Base-by-base conservation (phyloP, 2,329 filamentous ascomycete species). In the Graphium sp. region DNA sequence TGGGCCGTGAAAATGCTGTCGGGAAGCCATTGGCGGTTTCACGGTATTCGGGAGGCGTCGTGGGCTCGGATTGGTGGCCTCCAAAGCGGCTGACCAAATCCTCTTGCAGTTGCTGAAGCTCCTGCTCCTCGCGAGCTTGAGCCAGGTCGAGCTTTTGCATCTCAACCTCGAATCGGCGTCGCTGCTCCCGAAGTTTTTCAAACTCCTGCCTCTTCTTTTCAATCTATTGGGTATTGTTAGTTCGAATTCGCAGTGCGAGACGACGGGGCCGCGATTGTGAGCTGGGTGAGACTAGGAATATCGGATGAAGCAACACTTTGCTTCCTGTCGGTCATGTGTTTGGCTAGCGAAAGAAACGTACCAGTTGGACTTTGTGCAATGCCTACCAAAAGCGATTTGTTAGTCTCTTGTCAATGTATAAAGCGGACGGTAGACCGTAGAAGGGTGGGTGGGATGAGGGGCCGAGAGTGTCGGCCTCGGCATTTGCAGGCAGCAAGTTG, bases 151-250 rank as follows among this genome's bases (percentile, higher is more conserved):
- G 65, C 41, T 83, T 70, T 49, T 85, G 80, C 71, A 98, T 84
- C 51, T 94, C 83, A 39, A 80, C 74, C 55, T 95, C 84, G 43
- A 93, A 93, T 25, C 79, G 74, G 38, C 82, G 73, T 45, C 82
- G 83, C 50, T 92, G 82, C 52, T 92, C 82, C 39, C 82, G 72
- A 42, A 95, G 74, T 45, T 76, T 74, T 52, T 95, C 87, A 57
- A 91, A 91, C 51, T 93, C 84, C 45, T 81, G 62, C 45, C 84
- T 83, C 56, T 93, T 93, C 56, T 89, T 89, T 50, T 93, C 85
- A 47, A 93, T 71, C 85, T 94, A 52, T 34, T 32, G 28, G 33
- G n/a, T 26, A 24, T 33, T 39, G 49, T 69, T 43, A 60, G 52
- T 41, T 35, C 32, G 20, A 26, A n/a, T 24, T 13, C 16, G 18